These are phyloP conservation scores for Fusarium goolgardi DNA, from an alignment of 2,329 filamentous ascomycete genomes.

Conservation along the genomic window DNA sequence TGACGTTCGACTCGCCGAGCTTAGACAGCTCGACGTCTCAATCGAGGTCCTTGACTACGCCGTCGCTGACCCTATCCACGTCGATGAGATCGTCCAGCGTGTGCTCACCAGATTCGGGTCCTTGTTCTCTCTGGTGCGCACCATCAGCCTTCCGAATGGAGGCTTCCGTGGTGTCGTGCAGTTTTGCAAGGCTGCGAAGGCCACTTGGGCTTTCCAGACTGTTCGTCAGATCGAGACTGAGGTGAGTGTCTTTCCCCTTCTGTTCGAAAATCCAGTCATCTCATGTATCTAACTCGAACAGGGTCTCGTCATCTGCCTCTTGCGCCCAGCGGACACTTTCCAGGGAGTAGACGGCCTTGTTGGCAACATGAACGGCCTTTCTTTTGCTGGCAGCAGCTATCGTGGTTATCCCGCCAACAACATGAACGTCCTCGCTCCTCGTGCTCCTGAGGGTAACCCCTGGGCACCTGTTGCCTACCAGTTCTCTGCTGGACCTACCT, in stretches of 20 bases:
- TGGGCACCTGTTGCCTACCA: conserved; percentile 42
- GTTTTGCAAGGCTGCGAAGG: conserved; percentile 62
- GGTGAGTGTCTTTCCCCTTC: conserved; percentile 37
- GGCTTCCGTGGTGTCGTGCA: conserved; percentile 63
- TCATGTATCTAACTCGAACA: conserved; percentile 19
- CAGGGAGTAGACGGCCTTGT: conserved; percentile 10
- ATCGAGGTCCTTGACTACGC: conserved; percentile 39
- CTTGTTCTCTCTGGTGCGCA: conserved; percentile 63
- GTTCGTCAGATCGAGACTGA: conserved; percentile 43
- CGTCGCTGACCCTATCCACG: conserved; percentile 49
- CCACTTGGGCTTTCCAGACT: conserved; percentile 55
- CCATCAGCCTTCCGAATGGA: conserved; percentile 55
- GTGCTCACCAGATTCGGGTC: conserved; percentile 62
- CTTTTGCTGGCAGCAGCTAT: not conserved
- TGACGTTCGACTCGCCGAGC: conserved; percentile 19
- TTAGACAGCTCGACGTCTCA: conserved; percentile 49
- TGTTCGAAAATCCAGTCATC: not conserved
- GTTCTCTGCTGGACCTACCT: conserved; percentile 44
- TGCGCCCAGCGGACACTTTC: not conserved
- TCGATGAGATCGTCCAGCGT: conserved; percentile 48
- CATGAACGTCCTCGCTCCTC: conserved; percentile 17
- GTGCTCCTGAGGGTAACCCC: conserved; percentile 28
- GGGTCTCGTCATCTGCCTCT: conserved; percentile 3
- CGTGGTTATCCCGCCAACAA: not conserved
- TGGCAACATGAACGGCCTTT: conserved; percentile 37